Percentiles rank a stretch among this genome's conserved stretches.
phyloP scores from a whole-genome alignment of 768 basidiomycete genomes.

The Trametes meyenii region DNA sequence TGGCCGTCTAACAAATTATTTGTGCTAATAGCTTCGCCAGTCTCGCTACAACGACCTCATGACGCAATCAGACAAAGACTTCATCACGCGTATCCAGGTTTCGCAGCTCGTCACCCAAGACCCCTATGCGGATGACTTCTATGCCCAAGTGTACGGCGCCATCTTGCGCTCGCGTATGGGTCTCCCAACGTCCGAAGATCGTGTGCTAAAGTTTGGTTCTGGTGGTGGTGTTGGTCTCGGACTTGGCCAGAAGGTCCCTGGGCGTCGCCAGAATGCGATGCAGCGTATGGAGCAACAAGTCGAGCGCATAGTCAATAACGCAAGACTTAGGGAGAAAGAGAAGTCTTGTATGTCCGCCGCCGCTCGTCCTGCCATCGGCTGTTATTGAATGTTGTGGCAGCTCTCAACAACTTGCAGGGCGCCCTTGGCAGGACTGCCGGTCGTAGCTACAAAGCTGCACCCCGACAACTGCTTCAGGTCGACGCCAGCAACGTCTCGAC shows the following conservation, averaged over 20 bases:
- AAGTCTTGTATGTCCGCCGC: conserved; percentile 49
- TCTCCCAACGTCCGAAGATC: conserved; percentile 69
- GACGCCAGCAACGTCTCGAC: conserved; percentile 50
- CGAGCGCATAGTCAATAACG: conserved; percentile 92
- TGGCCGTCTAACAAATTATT: background rate
- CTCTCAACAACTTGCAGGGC: conserved; percentile 80
- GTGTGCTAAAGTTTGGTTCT: conserved; percentile 83
- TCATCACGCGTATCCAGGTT: conserved; percentile 98
- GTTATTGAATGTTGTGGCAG: conserved; percentile 37
- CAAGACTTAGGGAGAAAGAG: conserved; percentile 83
- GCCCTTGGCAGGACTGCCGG: conserved; percentile 95
- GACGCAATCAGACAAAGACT: conserved; percentile 99
- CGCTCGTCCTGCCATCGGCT: conserved; percentile 20
- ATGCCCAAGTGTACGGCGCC: conserved; percentile 93
- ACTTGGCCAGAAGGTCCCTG: conserved; percentile 64
- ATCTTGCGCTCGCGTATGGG: conserved; percentile 80
- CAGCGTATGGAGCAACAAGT: conserved; percentile 95
- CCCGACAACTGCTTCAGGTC: conserved; percentile 92
- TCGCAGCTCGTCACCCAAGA: conserved; percentile 97
- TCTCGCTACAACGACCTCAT: conserved; percentile 93
- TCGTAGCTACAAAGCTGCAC: conserved; percentile 94
- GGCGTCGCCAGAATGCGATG: conserved; percentile 82
- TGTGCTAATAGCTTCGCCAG: conserved; percentile 41
- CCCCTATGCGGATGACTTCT: conserved; percentile 98
- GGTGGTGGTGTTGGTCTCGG: conserved; percentile 87